These are phyloP conservation scores for Linnemannia hyalina DNA, from an alignment of 192 early-diverging fungal species.

Conservation along the genomic window DNA sequence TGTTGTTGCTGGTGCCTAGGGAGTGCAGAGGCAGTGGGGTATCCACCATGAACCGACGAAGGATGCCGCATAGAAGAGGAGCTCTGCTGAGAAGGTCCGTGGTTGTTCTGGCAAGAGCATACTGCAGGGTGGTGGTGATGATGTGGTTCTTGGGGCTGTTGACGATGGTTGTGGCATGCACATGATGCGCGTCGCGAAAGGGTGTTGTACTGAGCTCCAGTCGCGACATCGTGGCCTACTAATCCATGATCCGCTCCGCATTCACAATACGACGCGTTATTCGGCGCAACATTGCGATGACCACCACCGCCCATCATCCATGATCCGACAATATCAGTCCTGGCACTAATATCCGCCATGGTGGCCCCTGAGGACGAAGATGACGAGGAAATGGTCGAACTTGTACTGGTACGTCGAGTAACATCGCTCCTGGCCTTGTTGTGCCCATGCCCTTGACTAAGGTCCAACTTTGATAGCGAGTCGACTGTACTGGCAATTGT, in stretches of 20 bases:
- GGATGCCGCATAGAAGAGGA: not conserved
- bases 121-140: not conserved
- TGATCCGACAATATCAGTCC: constrained; percentile 9
- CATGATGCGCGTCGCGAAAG: not conserved
- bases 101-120: not conserved
- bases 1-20: not conserved
- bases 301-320: not conserved
- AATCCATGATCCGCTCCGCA: not conserved
- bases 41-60: not conserved
- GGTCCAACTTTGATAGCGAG: not conserved
- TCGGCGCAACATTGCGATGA: not conserved
- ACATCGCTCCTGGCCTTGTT: not conserved
- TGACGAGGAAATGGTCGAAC: not conserved
- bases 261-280: not conserved
- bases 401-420: constrained; percentile 11
- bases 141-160: not conserved
- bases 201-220: too few relatives aligned
- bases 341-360: constrained; percentile 8
- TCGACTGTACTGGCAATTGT: not conserved
- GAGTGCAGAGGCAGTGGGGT: not conserved
- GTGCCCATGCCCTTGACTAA: not conserved
- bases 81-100: not conserved
- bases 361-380: constrained; percentile 17
- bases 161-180: not conserved
- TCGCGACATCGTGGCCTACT: not conserved